Percentiles rank a stretch among this genome's conserved stretches.
Evolutionary conservation across 2,329 filamentous ascomycete genomes (phyloP).

Genomic region (Apiospora marii): DNA sequence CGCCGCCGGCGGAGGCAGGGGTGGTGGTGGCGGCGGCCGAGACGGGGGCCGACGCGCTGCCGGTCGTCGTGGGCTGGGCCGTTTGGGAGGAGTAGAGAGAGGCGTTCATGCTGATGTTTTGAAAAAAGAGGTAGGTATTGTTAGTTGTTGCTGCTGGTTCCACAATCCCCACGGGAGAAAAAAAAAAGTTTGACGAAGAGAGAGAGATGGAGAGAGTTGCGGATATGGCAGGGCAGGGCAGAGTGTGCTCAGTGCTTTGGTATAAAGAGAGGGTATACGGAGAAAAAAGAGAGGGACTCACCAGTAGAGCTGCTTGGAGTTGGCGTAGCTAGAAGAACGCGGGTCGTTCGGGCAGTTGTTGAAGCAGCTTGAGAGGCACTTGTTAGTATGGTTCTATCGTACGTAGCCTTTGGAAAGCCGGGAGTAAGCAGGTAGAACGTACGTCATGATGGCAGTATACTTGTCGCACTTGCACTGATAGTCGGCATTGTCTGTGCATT

Average conservation of each 20-base stretch:
- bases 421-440: constrained; percentile 30
- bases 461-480: constrained; percentile 63
- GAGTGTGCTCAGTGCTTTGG: no score
- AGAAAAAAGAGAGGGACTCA: constrained; percentile 28
- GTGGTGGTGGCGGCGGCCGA: constrained; percentile 25
- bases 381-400: not conserved
- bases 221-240: no score
- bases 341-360: constrained; percentile 66
- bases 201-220: not conserved
- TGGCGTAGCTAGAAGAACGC: constrained; percentile 33
- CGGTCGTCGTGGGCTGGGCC: constrained; percentile 25
- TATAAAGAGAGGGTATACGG: no score
- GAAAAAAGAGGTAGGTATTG: not conserved
- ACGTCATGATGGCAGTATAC: constrained; percentile 60
- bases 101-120: constrained; percentile 37
- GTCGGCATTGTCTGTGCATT: constrained; percentile 44
- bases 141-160: not conserved
- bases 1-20: not conserved
- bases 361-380: constrained; percentile 57
- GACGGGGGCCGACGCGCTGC: constrained; percentile 24
- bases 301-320: constrained; percentile 41
- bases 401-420: no score
- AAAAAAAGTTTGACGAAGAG: no score
- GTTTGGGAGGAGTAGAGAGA: constrained; percentile 38
- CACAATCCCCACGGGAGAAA: no score